These are phyloP conservation scores for Lichtheimia corymbifera DNA, from an alignment of 371 early-diverging fungal species.

Conservation along the genomic window DNA sequence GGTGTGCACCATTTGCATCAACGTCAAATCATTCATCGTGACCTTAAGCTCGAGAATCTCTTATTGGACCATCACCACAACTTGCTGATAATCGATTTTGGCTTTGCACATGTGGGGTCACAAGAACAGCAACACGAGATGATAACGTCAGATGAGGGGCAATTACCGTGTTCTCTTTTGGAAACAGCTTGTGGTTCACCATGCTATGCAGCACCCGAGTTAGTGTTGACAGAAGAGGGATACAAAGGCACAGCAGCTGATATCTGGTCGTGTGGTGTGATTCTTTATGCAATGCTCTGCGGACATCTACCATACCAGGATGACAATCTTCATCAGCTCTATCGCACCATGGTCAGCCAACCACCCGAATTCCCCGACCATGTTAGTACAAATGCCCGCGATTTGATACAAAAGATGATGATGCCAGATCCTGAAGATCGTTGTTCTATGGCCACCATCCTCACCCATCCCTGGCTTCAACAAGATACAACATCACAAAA, in stretches of 20 bases:
- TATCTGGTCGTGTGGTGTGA: conserved; percentile 96
- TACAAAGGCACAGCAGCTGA: conserved; percentile 98
- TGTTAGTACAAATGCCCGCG: conserved; percentile 78
- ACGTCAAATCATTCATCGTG: conserved; percentile 92
- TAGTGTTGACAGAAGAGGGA: conserved; percentile 92
- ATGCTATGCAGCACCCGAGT: conserved; percentile 98
- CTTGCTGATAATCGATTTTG: conserved; percentile 99
- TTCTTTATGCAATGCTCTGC: conserved; percentile 95
- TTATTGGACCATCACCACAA: conserved; percentile 85
- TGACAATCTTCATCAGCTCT: conserved; percentile 93
- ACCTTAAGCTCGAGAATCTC: conserved; percentile 95
- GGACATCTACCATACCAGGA: conserved; percentile 99
- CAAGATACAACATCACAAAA: conserved; percentile 13
- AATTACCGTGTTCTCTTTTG: conserved; percentile 79
- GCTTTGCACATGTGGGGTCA: conserved; percentile 84
- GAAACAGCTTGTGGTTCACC: conserved; percentile 96
- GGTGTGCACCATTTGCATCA: conserved; percentile 88
- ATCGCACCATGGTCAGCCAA: conserved; percentile 94
- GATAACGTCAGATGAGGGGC: conserved; percentile 15
- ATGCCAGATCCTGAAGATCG: conserved; percentile 88
- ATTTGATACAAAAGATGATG: conserved; percentile 87
- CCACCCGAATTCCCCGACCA: conserved; percentile 89
- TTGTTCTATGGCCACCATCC: conserved; percentile 85
- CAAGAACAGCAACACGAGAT: no score
- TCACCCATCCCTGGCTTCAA: conserved; percentile 74